Conservation (phyloP, 148 eudicot species). For the Rhododendron williamsianum region DNA sequence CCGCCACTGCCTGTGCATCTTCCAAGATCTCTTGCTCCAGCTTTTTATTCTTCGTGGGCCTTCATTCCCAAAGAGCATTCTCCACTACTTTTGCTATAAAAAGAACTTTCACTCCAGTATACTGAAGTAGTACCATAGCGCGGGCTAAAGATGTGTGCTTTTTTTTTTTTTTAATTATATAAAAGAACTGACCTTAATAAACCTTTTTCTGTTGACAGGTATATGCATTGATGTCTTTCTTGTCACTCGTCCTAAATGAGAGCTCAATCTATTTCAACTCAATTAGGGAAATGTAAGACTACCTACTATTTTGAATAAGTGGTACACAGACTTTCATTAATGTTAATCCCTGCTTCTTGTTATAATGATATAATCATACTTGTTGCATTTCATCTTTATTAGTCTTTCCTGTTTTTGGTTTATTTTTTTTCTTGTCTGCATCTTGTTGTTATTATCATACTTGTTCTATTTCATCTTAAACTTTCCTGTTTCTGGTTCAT, state of each 20-base stretch:
- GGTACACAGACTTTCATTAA: neutral
- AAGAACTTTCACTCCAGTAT: neutral
- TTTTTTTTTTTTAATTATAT: neutral
- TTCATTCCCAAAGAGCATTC: neutral
- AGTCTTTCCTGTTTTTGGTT: neutral
- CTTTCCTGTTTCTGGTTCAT: neutral
- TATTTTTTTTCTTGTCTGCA: neutral
- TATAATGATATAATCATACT: neutral
- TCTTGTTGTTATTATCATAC: neutral
- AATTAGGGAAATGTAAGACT: constrained; percentile 85
- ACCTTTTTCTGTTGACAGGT: constrained; percentile 47
- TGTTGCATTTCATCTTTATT: neutral
- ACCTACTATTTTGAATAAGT: neutral
- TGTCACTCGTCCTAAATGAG: constrained; percentile 65
- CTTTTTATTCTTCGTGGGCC: neutral
- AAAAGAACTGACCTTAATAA: neutral
- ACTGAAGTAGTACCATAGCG: neutral
- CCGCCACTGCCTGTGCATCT: neutral
- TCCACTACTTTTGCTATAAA: neutral
- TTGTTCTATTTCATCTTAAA: neutral
- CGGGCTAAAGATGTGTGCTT: neutral
- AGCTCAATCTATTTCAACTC: constrained; percentile 84
- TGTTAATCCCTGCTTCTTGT: neutral
- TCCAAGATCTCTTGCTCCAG: neutral
- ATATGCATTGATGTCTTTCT: constrained; percentile 86